Conservation (phyloP, 345 rosid species). For the Boechera retrofracta region DNA sequence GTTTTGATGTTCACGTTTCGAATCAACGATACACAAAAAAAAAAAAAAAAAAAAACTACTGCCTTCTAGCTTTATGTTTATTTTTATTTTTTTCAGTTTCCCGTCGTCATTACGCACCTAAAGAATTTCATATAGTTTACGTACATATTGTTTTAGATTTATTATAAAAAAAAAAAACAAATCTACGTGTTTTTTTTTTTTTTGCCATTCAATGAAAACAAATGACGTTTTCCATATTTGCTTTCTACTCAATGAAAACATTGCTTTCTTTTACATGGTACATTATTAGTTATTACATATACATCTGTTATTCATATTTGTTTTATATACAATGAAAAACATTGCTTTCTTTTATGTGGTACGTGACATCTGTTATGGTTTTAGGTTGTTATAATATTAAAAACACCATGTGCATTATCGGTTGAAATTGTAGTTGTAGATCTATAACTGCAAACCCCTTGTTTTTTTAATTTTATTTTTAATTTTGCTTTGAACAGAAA, state of each 20-base stretch:
- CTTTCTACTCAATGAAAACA: background rate
- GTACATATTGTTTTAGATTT: background rate
- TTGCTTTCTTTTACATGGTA: background rate
- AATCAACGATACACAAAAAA: background rate
- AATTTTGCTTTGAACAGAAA: background rate
- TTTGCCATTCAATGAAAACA: background rate
- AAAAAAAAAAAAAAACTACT: background rate
- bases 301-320: background rate
- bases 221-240: background rate
- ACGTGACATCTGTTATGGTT: background rate
- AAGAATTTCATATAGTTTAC: background rate
- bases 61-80: background rate
- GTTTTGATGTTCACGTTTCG: background rate
- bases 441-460: background rate
- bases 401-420: constrained; percentile 24
- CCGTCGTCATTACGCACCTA: background rate
- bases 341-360: background rate
- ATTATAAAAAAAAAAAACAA: background rate
- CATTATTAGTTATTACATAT: too few species aligned
- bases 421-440: background rate
- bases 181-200: background rate
- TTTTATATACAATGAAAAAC: background rate
- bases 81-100: background rate
- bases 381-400: background rate
- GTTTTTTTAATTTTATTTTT: too few species aligned